phyloP scores from a whole-genome alignment of 495 filamentous ascomycete genomes.

The Tuber calosporum region DNA sequence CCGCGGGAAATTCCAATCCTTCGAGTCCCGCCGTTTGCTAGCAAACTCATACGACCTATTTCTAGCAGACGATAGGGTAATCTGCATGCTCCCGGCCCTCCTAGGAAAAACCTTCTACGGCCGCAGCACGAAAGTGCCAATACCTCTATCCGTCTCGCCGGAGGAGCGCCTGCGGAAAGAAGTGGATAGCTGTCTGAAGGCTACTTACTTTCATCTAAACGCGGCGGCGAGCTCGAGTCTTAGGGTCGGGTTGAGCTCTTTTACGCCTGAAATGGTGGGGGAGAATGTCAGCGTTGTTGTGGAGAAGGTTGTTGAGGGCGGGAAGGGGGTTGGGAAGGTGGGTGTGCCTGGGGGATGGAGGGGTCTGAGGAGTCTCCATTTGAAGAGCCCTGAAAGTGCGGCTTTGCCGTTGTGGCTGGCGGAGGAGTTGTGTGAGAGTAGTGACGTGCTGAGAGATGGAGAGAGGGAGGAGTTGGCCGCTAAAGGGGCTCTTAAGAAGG shows the following conservation, averaged over 20 bases:
- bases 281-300: constrained; percentile 73
- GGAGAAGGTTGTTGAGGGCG: constrained; percentile 53
- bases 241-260: constrained; percentile 63
- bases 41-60: constrained; percentile 78
- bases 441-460: constrained; percentile 62
- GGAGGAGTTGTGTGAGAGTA: constrained; percentile 77
- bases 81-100: constrained; percentile 63
- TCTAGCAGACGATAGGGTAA: constrained; percentile 74
- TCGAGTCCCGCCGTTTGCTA: constrained; percentile 79
- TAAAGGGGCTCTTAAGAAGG: constrained; percentile 41
- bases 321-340: constrained; percentile 42
- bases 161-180: constrained; percentile 58
- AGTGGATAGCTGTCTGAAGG: background rate
- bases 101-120: constrained; percentile 88
- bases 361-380: constrained; percentile 70
- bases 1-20: constrained; percentile 74
- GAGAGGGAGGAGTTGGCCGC: constrained; percentile 45
- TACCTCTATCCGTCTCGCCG: constrained; percentile 65
- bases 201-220: constrained; percentile 64
- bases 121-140: constrained; percentile 67
- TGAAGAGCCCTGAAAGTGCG: constrained; percentile 79
- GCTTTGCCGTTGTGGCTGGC: constrained; percentile 89
- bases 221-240: constrained; percentile 59
- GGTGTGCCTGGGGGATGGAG: constrained; percentile 70
- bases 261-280: constrained; percentile 63